Base-by-base conservation (phyloP, 2,329 filamentous ascomycete species). In the Cladosporium sp. region DNA sequence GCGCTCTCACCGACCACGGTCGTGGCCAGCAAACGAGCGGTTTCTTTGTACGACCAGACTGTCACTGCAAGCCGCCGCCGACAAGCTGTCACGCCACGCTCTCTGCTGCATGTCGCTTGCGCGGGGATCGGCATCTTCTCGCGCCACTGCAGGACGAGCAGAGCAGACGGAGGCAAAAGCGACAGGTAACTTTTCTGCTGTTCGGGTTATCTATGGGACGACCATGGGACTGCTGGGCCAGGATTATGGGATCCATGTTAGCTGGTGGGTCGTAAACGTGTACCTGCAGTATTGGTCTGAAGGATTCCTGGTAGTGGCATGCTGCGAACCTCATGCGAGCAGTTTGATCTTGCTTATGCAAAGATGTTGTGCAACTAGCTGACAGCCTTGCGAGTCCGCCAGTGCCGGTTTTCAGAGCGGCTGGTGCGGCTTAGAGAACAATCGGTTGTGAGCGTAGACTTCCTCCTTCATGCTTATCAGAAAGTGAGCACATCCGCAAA, bases 41-140 rank as follows among this genome's bases (percentile, higher is more conserved):
- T 34, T 14, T 24, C 30, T 34, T 57, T 51, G 60, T 55, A 28
- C 49, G 34, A 32, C 60, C 60, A 26, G 24, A 34, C 60, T 63
- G 60, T 63, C 47, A 63, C 59, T 62, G 59, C 59, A 62, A 34
- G 30, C 60, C 26, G 10, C 60, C 47, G 60, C 24, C 21, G 47
- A 21, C 49, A 1, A 32, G 28, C 51, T 52, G 60, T 54, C 60
- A 63, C 47, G 60, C 49, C 60, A 54, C 49, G 60, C 34, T 36
- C 60, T 28, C 14, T 26, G 21, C 8, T 51, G 30, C 30, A 54
- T 38, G 32, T 55, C 49, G 49, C 60, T 55, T 63, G 49, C 60
- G 60, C 60, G 60, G 60, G 47, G 49, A 26, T 49, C 55, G 55
- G 55, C 21, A 36, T 36, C n/a, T 38, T 26, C 34, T 38, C 24